Percentiles rank a stretch among this genome's conserved stretches.
phyloP scores from a whole-genome alignment of 371 early-diverging fungal genomes.

The Capillidium heterosporum region DNA sequence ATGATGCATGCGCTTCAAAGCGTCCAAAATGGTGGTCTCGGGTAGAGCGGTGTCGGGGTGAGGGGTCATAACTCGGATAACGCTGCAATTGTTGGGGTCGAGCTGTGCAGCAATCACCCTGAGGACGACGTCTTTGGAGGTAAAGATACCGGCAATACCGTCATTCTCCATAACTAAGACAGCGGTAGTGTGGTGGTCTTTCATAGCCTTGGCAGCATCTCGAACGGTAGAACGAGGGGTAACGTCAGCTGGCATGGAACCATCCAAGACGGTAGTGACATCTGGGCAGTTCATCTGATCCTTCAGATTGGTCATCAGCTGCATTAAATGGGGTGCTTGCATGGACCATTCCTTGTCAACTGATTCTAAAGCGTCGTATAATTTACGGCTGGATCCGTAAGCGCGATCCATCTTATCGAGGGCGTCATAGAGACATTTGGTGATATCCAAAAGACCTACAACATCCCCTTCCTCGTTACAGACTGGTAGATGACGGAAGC shows the following conservation, averaged over 20 bases:
- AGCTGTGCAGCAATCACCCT: slow-evolving; percentile 88
- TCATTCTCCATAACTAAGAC: slow-evolving; percentile 72
- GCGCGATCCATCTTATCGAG: slow-evolving; percentile 88
- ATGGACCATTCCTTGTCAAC: slow-evolving; percentile 72
- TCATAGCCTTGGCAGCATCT: slow-evolving; percentile 82
- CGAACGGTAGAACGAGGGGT: slow-evolving; percentile 59
- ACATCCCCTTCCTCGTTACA: slow-evolving; percentile 83
- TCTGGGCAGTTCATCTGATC: slow-evolving; percentile 78
- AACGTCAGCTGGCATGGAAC: slow-evolving; percentile 50
- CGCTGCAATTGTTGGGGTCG: slow-evolving; percentile 75
- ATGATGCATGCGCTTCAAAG: slow-evolving; percentile 86
- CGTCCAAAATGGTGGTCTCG: slow-evolving; percentile 73
- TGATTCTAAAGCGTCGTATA: slow-evolving; percentile 82
- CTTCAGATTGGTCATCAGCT: slow-evolving; percentile 49
- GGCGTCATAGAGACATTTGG: slow-evolving; percentile 86
- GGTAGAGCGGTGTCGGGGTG: slow-evolving; percentile 87
- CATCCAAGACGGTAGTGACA: slow-evolving; percentile 53
- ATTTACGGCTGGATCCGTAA: slow-evolving; percentile 67
- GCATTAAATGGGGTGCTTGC: slow-evolving; percentile 23
- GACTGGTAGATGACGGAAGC: slow-evolving; percentile 91
- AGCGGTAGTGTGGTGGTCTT: slow-evolving; percentile 67
- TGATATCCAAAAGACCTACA: slow-evolving; percentile 87
- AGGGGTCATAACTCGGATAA: slow-evolving; percentile 96
- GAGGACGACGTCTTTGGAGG: slow-evolving; percentile 87
- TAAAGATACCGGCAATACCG: slow-evolving; percentile 78